Evolutionary conservation across 2,329 filamentous ascomycete genomes (phyloP).

Genomic region (Exophiala phaeomuriformis): DNA sequence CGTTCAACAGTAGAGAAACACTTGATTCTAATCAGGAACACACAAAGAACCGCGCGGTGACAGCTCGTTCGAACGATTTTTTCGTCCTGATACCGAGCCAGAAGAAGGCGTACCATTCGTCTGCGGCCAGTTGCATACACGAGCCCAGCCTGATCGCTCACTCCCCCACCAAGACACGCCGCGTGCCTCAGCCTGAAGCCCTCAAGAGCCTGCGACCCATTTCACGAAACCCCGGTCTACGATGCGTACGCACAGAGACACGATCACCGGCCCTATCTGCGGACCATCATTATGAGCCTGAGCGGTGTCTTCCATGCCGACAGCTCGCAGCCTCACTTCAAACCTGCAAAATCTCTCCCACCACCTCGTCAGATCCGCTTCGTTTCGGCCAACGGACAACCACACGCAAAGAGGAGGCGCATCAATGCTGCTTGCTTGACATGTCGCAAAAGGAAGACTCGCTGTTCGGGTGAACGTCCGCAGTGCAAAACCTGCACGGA

Average conservation of each 20-base stretch:
- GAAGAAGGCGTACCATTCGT: too few species aligned
- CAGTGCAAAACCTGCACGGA: conserved; percentile 65
- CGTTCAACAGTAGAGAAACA: too few species aligned
- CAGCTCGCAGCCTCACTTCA: conserved; percentile 1
- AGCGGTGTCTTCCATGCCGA: conserved; percentile 2
- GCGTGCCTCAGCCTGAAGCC: too few species aligned
- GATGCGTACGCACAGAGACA: conserved; percentile 6
- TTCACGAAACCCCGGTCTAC: neutral
- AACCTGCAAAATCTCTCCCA: conserved; percentile 10
- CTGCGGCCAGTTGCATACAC: too few species aligned
- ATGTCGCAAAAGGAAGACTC: conserved; percentile 68
- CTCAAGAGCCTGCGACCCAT: neutral
- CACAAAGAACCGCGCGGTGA: too few species aligned
- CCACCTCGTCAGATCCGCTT: conserved; percentile 56
- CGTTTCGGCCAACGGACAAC: conserved; percentile 73
- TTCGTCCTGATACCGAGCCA: too few species aligned
- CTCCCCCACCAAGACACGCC: too few species aligned
- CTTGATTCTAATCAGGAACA: too few species aligned
- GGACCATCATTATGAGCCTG: conserved; percentile 21
- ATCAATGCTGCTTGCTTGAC: conserved; percentile 72
- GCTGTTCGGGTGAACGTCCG: conserved; percentile 67
- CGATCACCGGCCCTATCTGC: conserved; percentile 1
- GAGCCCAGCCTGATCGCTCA: too few species aligned
- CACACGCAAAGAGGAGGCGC: conserved; percentile 68
- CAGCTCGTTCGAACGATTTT: too few species aligned